Evolutionary conservation across 768 basidiomycete genomes (phyloP).

Genomic region (Cytidiella melzeri): DNA sequence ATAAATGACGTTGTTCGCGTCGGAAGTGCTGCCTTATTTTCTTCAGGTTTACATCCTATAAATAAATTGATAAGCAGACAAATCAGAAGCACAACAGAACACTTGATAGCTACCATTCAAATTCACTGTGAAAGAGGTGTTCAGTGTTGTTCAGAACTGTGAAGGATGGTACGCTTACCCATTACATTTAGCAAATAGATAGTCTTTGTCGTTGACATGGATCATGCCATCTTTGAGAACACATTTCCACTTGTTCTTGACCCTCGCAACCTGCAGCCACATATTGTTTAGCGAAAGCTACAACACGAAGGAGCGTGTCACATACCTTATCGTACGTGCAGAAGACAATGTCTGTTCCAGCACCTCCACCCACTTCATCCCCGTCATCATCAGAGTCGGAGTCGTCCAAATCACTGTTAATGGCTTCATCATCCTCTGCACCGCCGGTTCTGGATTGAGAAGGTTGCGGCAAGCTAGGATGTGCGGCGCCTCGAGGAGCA

Average conservation of each 20-base stretch:
- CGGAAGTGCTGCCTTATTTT: too few relatives aligned
- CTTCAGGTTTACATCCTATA: not conserved
- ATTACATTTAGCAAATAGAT: constrained; percentile 93
- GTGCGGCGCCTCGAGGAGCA: constrained; percentile 57
- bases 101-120: constrained; percentile 25
- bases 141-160: not conserved
- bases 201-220: constrained; percentile 94
- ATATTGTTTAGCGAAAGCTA: constrained; percentile 5
- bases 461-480: constrained; percentile 72
- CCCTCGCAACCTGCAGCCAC: constrained; percentile 77
- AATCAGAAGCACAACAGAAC: not conserved
- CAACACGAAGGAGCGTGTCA: not conserved
- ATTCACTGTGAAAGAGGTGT: constrained; percentile 22
- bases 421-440: constrained; percentile 68
- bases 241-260: constrained; percentile 99
- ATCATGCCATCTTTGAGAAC: constrained; percentile 97
- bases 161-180: constrained; percentile 47
- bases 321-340: constrained; percentile 97
- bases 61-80: not conserved
- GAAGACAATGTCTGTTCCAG: constrained; percentile 85
- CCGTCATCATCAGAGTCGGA: constrained; percentile 85
- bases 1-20: too few relatives aligned
- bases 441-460: constrained; percentile 34
- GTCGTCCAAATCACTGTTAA: constrained; percentile 96
- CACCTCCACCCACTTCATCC: constrained; percentile 72